Evolutionary conservation across 208 protist species (phyloP).

Genomic region (Endotrypanum monterogeii): DNA sequence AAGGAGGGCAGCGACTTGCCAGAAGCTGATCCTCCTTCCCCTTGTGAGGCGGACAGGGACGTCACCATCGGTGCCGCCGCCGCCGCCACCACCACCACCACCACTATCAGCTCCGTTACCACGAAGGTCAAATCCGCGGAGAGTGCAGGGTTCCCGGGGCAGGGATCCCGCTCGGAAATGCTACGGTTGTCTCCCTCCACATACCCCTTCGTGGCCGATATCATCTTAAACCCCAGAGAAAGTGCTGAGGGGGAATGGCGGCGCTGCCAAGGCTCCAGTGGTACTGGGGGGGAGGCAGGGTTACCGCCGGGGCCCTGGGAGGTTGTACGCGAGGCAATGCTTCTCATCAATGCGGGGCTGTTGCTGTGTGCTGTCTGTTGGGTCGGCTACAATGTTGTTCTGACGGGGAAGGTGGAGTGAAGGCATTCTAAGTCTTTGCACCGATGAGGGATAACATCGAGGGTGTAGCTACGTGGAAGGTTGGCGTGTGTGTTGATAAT

Average conservation of each 20-base stretch:
- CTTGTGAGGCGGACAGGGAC: not conserved
- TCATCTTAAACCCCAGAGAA: slow-evolving; percentile 21
- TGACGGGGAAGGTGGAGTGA: slow-evolving; percentile 26
- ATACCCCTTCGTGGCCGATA: slow-evolving; percentile 37
- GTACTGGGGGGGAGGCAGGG: slow-evolving; percentile 8
- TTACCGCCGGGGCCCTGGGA: slow-evolving; percentile 23
- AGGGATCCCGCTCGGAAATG: not conserved
- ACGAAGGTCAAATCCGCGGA: not conserved
- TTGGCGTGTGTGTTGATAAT: not conserved
- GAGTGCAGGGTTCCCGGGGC: not conserved
- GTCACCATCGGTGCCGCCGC: not conserved
- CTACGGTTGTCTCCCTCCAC: slow-evolving; percentile 32
- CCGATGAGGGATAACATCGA: too few relatives aligned
- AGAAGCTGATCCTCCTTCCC: not conserved
- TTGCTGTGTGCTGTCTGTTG: slow-evolving; percentile 37
- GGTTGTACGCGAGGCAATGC: slow-evolving; percentile 23
- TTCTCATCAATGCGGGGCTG: slow-evolving; percentile 36
- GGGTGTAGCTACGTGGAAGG: not conserved
- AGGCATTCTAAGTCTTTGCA: not conserved
- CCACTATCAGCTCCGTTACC: not conserved
- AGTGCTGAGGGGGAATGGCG: slow-evolving; percentile 33
- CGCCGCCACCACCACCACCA: not conserved
- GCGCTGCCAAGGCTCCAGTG: not conserved
- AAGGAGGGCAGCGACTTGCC: not conserved
- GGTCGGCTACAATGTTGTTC: slow-evolving; percentile 31